Evolutionary conservation across 106 monocot species (phyloP), one percentile per base, ranked within the genome.

Genomic region (Ottelia alismoides): DNA sequence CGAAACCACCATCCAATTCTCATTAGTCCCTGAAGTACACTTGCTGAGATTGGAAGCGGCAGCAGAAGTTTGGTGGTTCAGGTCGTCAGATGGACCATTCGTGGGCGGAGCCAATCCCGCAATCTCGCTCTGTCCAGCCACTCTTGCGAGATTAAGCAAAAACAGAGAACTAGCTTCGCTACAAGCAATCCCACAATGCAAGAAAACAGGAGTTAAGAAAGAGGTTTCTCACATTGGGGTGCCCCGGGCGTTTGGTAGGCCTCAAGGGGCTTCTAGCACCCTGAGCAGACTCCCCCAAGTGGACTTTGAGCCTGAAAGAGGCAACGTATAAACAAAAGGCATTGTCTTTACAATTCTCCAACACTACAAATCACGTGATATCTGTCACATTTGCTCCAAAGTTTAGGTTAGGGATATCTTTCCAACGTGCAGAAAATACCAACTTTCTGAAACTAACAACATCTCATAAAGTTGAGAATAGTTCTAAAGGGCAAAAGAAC

Each of bases 1-100:
- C 21, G 84, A 72, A 53, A 96, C 51, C 49, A 74, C 65, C 60
- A 67, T 69, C 94, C 88, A 96, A 63, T 67, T 88, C 53, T 82
- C 85, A 23, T 77, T 70, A 55, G 49, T 78, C n/a, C 65, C 80
- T 27, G 67, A 47, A 26, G 19, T 10, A 20, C 59, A 60, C 26
- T 47, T 60, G 45, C 46, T 47, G 1, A 60, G 45, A 60, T 60
- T 60, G 5, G 47, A 46, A 19, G 46, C 59, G 5, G 46, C 45
- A 16, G 47, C 11, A 5, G 47, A 46, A 32, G 55, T 17, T 18
- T 56, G 55, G 31, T 20, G 1, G 59, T 60, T 60, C 18, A 28
- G 23, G 9, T 60, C 59, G 11, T 60, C 46, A 24, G 46, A n/a
- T 0, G 47, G 70, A 25, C 78, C 72, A 31, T 74, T 57, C 2